Percentiles rank a stretch among this genome's conserved stretches.
Conservation (phyloP, 495 filamentous ascomycete species). For the Pseudoneurospora amorphoporcata region DNA sequence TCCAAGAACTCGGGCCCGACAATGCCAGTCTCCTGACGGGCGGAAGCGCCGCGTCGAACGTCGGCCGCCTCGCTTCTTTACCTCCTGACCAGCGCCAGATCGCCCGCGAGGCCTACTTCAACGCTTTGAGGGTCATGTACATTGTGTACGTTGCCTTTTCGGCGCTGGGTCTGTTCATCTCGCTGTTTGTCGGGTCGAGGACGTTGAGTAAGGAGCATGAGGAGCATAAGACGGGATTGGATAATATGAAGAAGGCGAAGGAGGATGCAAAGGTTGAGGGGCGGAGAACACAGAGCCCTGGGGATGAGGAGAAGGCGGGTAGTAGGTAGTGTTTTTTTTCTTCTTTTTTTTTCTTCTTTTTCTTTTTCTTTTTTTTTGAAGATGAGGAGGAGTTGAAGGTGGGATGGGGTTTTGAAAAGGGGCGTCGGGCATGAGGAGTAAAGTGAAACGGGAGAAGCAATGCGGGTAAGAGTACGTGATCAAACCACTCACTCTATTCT, state of each 20-base stretch:
- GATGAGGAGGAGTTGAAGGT: too few relatives aligned
- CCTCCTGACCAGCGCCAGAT: constrained; percentile 35
- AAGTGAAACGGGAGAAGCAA: not conserved
- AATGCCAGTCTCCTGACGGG: constrained; percentile 35
- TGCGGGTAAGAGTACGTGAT: not conserved
- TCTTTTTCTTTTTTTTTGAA: too few relatives aligned
- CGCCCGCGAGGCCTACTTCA: constrained; percentile 44
- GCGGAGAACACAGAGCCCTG: not conserved
- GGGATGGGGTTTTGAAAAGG: not conserved
- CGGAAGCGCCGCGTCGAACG: constrained; percentile 47
- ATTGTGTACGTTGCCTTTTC: constrained; percentile 51
- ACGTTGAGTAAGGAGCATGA: constrained; percentile 50
- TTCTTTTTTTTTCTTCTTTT: too few relatives aligned
- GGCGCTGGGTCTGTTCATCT: constrained; percentile 43
- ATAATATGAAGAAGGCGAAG: constrained; percentile 27
- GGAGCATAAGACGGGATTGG: constrained; percentile 53
- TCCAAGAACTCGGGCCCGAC: constrained; percentile 31
- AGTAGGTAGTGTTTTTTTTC: not conserved
- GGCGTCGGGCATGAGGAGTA: not conserved
- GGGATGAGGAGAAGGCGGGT: constrained; percentile 13
- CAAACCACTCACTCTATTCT: not conserved
- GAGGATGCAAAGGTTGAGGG: not conserved
- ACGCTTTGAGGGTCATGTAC: constrained; percentile 55
- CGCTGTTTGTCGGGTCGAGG: constrained; percentile 43
- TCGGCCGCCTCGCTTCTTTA: constrained; percentile 42